Base-by-base conservation (phyloP, 768 basidiomycete genomes). In the Saitozyma podzolica region DNA sequence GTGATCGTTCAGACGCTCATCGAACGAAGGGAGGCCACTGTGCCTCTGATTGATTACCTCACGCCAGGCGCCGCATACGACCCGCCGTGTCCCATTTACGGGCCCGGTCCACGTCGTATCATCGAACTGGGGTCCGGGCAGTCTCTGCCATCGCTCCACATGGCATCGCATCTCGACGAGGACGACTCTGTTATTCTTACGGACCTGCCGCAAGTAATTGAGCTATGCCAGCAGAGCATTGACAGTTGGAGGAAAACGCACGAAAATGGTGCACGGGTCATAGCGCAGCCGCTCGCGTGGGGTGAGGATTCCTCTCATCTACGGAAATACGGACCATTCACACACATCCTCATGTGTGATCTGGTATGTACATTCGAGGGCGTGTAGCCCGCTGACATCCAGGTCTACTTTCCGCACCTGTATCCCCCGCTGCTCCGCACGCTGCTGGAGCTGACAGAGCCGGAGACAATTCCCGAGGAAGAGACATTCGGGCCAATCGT, bases 371-470 rank as follows among this genome's bases (percentile, higher is more conserved):
- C 8, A 13, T 6, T 55, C 37, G 13, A 41, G 8, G 45, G 40
- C 53, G 6, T 51, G n/a, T 47, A 65, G 29, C 65, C 74, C 47
- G 64, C 61, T 6, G 29, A 29, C n/a, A 59, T 67, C 40, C 66
- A 92, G 89, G 85, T 94, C 11, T 94, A 94, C 78, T 93, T 93
- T 72, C 89, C 90, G 0, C 86, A 89, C 61, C 84, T 94, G 1
- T 82, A 91, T 10, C 89, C 86, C 0, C 89, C 89, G 6, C 84
- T 94, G 16, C 81, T 94, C 17, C 85, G 87, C 2, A 86, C 88
- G 2, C 82, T 94, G 11, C 80, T 95, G 3, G 84, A 88, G 19
- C 82, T 93, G 19, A 87, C 91, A 0, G 85, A 87, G 0, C 82
- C 82, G 6, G 60, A 69, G n/a, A 39, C 56, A 9, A 29, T 50